Conservation (phyloP, 2,329 filamentous ascomycete species). For the Lecanicillium sp. region DNA sequence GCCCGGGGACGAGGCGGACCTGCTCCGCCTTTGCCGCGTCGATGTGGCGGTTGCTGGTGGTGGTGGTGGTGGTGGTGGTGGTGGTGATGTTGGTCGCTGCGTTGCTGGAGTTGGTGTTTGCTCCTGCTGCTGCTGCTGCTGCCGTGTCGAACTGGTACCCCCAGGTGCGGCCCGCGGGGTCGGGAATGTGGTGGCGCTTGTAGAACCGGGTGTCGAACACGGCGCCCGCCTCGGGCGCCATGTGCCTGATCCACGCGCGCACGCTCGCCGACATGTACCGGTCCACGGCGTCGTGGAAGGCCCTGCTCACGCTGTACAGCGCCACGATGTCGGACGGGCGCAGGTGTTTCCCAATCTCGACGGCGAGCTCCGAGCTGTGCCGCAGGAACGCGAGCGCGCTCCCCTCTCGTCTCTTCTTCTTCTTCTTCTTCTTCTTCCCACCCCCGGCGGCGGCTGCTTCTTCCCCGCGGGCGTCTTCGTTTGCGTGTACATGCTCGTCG, state of each 20-base stretch:
- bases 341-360: slow-evolving; percentile 51
- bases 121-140: not conserved
- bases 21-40: slow-evolving; percentile 18
- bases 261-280: slow-evolving; percentile 54
- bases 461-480: too few relatives aligned
- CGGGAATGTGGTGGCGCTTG: slow-evolving; percentile 47
- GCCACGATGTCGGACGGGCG: slow-evolving; percentile 50
- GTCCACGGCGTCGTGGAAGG: slow-evolving; percentile 57
- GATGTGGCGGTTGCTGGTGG: not conserved
- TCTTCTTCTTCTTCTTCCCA: too few relatives aligned
- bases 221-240: slow-evolving; percentile 48
- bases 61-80: not conserved
- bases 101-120: not conserved
- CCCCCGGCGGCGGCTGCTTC: too few relatives aligned
- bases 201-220: slow-evolving; percentile 60
- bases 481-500: too few relatives aligned
- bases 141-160: slow-evolving; percentile 17
- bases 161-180: slow-evolving; percentile 48
- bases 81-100: not conserved
- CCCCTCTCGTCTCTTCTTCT: too few relatives aligned
- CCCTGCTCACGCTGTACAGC: slow-evolving; percentile 58
- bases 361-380: slow-evolving; percentile 44
- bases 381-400: slow-evolving; percentile 38
- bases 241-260: slow-evolving; percentile 44
- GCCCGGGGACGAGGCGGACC: slow-evolving; percentile 50